Conservation (phyloP, 169 alveolate genomes). For the Fabrea salina region DNA sequence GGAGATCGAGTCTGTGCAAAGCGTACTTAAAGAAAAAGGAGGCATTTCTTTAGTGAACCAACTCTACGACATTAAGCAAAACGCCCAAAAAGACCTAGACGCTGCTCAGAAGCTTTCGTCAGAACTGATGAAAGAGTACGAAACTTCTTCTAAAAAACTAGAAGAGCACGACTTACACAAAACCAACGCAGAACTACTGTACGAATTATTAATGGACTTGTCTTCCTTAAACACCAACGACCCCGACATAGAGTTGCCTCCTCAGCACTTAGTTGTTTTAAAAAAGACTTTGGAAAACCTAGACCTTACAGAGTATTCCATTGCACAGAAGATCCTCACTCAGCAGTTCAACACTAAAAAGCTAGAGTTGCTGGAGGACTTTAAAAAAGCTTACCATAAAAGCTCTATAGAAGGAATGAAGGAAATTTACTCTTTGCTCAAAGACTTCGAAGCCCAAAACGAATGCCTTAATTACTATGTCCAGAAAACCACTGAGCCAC, state of each 20-base stretch:
- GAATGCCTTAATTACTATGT: conserved; percentile 5
- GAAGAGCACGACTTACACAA: conserved; percentile 15
- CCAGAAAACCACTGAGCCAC: conserved; percentile 3
- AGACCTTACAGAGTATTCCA: conserved; percentile 2
- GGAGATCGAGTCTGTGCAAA: background rate
- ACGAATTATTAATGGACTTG: conserved; percentile 10
- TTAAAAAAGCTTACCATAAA: background rate
- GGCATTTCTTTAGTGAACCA: background rate
- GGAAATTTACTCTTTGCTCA: background rate
- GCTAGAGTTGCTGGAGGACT: background rate
- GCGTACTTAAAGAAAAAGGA: background rate
- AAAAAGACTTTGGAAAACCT: conserved; percentile 48
- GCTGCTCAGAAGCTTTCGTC: background rate
- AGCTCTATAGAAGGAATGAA: conserved; percentile 1
- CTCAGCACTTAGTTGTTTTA: conserved; percentile 39
- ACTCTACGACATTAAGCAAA: background rate
- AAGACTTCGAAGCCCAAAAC: conserved; percentile 4
- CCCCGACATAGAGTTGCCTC: conserved; percentile 36
- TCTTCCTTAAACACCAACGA: conserved; percentile 35
- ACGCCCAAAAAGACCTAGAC: conserved; percentile 1
- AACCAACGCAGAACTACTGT: conserved; percentile 19
- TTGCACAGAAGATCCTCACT: background rate
- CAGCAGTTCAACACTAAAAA: conserved; percentile 1
- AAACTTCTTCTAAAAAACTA: background rate
- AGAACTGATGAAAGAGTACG: background rate